Evolutionary conservation across 805 yeast species (phyloP), one percentile per base, ranked within the genome.

Genomic region (Wickerhamomyces bovis): DNA sequence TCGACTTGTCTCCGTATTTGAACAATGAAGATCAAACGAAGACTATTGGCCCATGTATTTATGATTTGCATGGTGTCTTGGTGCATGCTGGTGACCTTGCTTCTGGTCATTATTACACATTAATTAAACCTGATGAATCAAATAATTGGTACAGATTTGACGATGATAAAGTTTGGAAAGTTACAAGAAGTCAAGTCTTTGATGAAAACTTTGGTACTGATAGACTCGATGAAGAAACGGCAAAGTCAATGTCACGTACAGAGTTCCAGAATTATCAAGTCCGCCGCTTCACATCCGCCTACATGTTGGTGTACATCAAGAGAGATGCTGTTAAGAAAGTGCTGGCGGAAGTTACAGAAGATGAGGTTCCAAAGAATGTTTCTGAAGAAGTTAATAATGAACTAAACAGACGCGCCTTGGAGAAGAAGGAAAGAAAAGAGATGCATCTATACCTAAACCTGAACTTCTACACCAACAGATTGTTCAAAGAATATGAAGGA

Each of bases 51-150:
- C 76, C 85, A 50, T 85, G 90, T 82, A 81, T 73, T 31, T 94
- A 94, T 64, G 81, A 79, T 44, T 69, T 94, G 22, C 97, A 92
- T 64, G 97, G 98, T 11, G 99, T 94, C 2, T 71, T 94, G 47
- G 97, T 94, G 12, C 99, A 94, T 64, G 84, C 89, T 38, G 99
- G 99, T 49, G 96, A 92, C 60, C 83, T 94, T 43, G 86, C 96
- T 11, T 86, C 90, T 40, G 99, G 99, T 19, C 99, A 94, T 62
- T 94, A 94, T 65, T 94, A 94, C 61, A 94, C 99, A 0, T 76
- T 94, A 80, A 81, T 94, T 44, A 89, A 83, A 63, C 98, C 98
- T 2, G 75, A 75, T 22, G 69, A 75, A 2, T 71, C 76, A 19
- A 83, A 80, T 44, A 68, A 76, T 38, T 94, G 99, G 99, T 83